Evolutionary conservation across 345 rosid genomes (phyloP).

Genomic region (Boechera stricta): DNA sequence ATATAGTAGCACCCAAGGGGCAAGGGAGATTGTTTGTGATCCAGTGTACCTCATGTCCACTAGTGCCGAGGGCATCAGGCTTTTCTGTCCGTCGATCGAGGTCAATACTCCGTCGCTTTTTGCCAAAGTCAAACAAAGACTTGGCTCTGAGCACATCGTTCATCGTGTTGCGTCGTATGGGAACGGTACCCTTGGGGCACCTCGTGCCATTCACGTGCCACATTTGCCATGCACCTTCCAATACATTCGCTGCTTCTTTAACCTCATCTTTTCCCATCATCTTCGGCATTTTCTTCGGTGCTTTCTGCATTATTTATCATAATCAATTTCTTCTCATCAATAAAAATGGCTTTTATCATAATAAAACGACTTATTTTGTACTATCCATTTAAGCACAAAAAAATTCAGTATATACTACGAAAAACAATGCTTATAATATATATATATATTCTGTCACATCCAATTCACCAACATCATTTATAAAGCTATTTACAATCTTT

Average conservation of each 20-base stretch:
- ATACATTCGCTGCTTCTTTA: constrained; percentile 28
- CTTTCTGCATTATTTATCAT: constrained; percentile 53
- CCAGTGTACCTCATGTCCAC: constrained; percentile 74
- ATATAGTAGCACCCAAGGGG: not conserved
- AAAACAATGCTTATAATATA: not conserved
- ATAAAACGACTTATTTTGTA: not conserved
- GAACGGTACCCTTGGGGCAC: constrained; percentile 90
- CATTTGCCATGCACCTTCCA: constrained; percentile 68
- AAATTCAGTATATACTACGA: not conserved
- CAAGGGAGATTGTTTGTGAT: not conserved
- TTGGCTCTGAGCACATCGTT: constrained; percentile 88
- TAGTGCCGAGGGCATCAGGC: constrained; percentile 78
- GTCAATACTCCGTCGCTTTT: constrained; percentile 44
- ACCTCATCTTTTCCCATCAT: constrained; percentile 46
- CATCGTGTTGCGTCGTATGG: constrained; percentile 78
- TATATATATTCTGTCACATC: constrained; percentile 11
- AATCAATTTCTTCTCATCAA: not conserved
- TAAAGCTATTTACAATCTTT: not conserved
- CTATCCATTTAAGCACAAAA: not conserved
- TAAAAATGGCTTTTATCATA: not conserved
- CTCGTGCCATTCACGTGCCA: constrained; percentile 90
- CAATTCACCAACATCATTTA: not conserved
- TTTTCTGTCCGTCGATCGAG: constrained; percentile 57
- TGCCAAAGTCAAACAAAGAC: constrained; percentile 89
- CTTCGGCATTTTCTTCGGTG: constrained; percentile 61